These are phyloP conservation scores for Calocera cornea DNA, from an alignment of 768 basidiomycete species.

Conservation along the genomic window DNA sequence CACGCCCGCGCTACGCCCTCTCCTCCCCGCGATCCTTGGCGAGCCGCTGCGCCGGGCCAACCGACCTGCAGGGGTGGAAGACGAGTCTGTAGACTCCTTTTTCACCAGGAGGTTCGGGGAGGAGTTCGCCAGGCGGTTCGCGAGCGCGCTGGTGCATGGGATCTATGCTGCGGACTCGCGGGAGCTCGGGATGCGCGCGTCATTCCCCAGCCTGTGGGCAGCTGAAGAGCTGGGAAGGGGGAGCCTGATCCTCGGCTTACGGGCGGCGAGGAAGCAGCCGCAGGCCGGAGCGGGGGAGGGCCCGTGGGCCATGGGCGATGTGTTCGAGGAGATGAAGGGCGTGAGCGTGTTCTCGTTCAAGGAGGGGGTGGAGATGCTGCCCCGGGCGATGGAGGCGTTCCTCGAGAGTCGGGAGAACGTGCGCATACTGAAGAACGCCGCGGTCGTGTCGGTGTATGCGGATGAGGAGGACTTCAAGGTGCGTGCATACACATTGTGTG, in stretches of 20 bases:
- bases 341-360: conserved; percentile 69
- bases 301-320: conserved; percentile 38
- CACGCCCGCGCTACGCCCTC: conserved; percentile 22
- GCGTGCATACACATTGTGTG: not conserved
- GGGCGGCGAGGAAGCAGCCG: not conserved
- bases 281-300: conserved; percentile 15
- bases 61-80: conserved; percentile 26
- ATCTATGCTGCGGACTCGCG: conserved; percentile 84
- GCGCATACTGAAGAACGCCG: conserved; percentile 35
- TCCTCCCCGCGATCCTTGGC: conserved; percentile 41
- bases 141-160: conserved; percentile 76
- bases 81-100: conserved; percentile 75
- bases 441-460: conserved; percentile 17
- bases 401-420: conserved; percentile 44
- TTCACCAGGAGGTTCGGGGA: conserved; percentile 59
- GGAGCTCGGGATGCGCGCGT: conserved; percentile 54
- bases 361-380: conserved; percentile 60
- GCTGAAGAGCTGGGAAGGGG: conserved; percentile 55
- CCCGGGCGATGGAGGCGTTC: conserved; percentile 37
- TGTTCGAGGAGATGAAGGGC: conserved; percentile 37
- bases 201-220: conserved; percentile 63
- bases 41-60: conserved; percentile 39
- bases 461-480: conserved; percentile 33
- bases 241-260: conserved; percentile 50
- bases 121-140: conserved; percentile 56